Evolutionary conservation across 352 stramenopile genomes (phyloP), one percentile per base, ranked within the genome.

Genomic region (Globisporangium paddicum): DNA sequence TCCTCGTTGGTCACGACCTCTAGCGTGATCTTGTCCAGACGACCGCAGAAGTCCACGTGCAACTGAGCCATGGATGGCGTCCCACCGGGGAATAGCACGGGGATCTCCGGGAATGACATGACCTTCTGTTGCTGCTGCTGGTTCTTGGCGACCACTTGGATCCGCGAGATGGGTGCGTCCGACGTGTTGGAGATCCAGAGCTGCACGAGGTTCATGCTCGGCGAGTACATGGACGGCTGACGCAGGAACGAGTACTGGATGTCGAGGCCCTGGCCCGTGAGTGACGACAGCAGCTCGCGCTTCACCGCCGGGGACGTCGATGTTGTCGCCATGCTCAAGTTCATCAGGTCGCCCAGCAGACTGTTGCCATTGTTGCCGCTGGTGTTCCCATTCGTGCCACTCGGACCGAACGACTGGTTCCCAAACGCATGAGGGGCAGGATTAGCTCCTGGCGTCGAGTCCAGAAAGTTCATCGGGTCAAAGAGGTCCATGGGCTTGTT

Each of bases 21-120:
- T 19, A 94, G 58, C n/a, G 74, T 62, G 19, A 95, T 59, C 34
- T 77, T 74, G 50, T 95, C 86, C 0, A 94, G 61, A 25, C 72
- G 71, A 11, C 83, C 82, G 18, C 68, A 64, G 53, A 96, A 96
- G 63, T 97, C 77, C 34, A 96, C 80, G 44, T 95, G 81, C 51
- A 97, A 56, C 56, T 92, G 78, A 0, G 79, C 86, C 75, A 91
- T 91, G 2, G 75, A 84, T 16, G 77, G 73, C 7, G 74, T 81
- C 11, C 72, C 86, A 10, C 87, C 86, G 42, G 88, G 82, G 51
- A 93, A 90, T 25, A 97, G 60, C 10, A 95, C 77, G 10, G 88
- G 78, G 19, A 96, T 77, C 60, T 96, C 82, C 3, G 82, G 73
- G 63, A 93, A 96, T 18, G 85, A 72, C 40, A 93, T 67, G 25